phyloP scores from a whole-genome alignment of 805 yeast genomes.

The Trichomonascus vanleenenianus region DNA sequence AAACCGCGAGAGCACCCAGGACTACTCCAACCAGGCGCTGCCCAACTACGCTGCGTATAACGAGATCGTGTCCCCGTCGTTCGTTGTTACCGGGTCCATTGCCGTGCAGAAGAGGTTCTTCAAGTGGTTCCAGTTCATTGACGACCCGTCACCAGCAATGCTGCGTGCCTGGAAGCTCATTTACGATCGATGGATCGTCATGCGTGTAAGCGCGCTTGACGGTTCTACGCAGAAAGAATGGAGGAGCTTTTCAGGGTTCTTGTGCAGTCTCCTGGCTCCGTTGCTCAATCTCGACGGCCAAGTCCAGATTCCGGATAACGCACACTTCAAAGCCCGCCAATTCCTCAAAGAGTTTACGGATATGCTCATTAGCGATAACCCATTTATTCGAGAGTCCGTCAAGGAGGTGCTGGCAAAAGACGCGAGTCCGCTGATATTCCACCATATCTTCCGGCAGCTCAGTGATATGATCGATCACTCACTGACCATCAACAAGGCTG shows the following conservation, averaged over 20 bases:
- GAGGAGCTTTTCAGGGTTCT: constrained; percentile 62
- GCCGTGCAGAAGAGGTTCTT: constrained; percentile 66
- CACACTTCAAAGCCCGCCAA: constrained; percentile 46
- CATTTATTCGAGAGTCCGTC: constrained; percentile 55
- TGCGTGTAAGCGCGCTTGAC: constrained; percentile 18
- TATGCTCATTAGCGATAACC: constrained; percentile 34
- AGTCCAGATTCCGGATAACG: constrained; percentile 24
- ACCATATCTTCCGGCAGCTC: constrained; percentile 39
- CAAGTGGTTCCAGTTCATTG: constrained; percentile 27
- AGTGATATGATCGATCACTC: constrained; percentile 17
- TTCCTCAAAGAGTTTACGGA: constrained; percentile 27
- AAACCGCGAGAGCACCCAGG: constrained; percentile 12
- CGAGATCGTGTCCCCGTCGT: constrained; percentile 44
- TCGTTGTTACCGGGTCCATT: constrained; percentile 58
- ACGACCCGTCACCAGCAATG: constrained; percentile 30
- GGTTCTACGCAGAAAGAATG: constrained; percentile 31
- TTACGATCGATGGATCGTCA: constrained; percentile 41
- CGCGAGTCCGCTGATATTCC: constrained; percentile 51
- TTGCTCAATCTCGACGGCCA: constrained; percentile 12
- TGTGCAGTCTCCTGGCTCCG: constrained; percentile 48
- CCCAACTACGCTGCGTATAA: constrained; percentile 34
- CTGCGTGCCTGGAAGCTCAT: constrained; percentile 38
- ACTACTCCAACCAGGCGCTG: constrained; percentile 16
- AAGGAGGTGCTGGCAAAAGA: constrained; percentile 65
- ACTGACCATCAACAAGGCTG: neutral